phyloP scores from a whole-genome alignment of 176 grass and related monocot species.

The Phyllostachys edulis region DNA sequence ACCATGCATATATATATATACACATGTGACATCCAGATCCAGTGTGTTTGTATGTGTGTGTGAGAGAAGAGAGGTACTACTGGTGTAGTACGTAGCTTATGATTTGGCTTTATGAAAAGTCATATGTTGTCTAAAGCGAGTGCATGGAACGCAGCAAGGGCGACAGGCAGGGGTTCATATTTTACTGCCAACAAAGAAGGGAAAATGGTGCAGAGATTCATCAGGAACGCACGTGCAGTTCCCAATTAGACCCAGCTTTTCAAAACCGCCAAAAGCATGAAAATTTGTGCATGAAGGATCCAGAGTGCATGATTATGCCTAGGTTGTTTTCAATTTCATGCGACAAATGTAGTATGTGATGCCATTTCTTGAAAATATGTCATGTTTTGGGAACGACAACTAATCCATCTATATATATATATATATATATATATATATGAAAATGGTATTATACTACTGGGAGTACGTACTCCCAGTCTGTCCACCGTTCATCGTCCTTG shows the following conservation, averaged over 20 bases:
- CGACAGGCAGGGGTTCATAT: background rate
- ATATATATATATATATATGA: too few species aligned
- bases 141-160: background rate
- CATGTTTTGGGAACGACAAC: background rate
- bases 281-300: background rate
- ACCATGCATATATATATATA: too few species aligned
- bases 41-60: background rate
- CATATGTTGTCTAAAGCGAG: slow-evolving; percentile 23
- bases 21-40: background rate
- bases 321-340: background rate
- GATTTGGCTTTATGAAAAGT: slow-evolving; percentile 13
- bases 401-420: too few species aligned
- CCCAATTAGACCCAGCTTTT: background rate
- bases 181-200: slow-evolving; percentile 10
- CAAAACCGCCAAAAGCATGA: background rate
- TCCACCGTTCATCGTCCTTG: too few species aligned
- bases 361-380: background rate
- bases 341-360: background rate
- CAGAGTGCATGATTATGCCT: background rate
- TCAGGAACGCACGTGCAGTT: slow-evolving; percentile 2
- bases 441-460: too few species aligned
- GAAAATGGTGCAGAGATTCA: background rate
- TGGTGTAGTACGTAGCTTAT: background rate
- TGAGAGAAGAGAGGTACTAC: background rate
- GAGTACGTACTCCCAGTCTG: too few species aligned